These are phyloP conservation scores for Dothiorella sarmentorum DNA, from an alignment of 2,329 filamentous ascomycete species.

Conservation along the genomic window DNA sequence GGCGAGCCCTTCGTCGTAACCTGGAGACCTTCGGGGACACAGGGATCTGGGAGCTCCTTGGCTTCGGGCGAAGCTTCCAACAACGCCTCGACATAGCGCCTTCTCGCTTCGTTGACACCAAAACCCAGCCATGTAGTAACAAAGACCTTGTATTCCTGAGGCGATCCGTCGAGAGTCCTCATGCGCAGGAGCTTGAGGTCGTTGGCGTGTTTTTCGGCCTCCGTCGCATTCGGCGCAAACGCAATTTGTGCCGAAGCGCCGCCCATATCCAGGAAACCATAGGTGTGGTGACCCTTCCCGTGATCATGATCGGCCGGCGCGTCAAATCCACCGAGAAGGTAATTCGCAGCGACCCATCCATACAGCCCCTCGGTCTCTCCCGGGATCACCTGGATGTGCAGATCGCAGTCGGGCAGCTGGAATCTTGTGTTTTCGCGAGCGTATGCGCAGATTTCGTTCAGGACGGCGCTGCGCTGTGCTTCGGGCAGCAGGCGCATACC, in stretches of 20 bases:
- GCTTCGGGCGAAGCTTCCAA: constrained; percentile 60
- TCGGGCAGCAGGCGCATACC: constrained; percentile 85
- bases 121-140: constrained; percentile 97
- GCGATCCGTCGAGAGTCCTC: constrained; percentile 73
- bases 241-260: constrained; percentile 97
- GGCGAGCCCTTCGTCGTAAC: constrained; percentile 69
- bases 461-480: constrained; percentile 66
- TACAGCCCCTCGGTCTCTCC: constrained; percentile 95
- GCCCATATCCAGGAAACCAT: constrained; percentile 98
- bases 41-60: constrained; percentile 81
- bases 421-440: constrained; percentile 74
- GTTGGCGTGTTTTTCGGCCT: constrained; percentile 82
- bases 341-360: constrained; percentile 97
- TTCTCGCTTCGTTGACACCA: constrained; percentile 88
- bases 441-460: constrained; percentile 79
- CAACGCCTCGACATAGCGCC: constrained; percentile 78
- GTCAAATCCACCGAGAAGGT: constrained; percentile 88
- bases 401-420: constrained; percentile 79
- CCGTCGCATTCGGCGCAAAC: constrained; percentile 90
- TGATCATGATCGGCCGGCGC: constrained; percentile 69
- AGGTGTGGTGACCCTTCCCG: constrained; percentile 86
- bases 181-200: constrained; percentile 84
- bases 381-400: constrained; percentile 90
- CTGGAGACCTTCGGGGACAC: constrained; percentile 73
- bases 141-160: constrained; percentile 83